A percentile compares a stretch with the other conserved stretches of the same genome.
Evolutionary conservation across 1,284 basidiomycete species (phyloP).

Genomic region (Irpex lacteus): DNA sequence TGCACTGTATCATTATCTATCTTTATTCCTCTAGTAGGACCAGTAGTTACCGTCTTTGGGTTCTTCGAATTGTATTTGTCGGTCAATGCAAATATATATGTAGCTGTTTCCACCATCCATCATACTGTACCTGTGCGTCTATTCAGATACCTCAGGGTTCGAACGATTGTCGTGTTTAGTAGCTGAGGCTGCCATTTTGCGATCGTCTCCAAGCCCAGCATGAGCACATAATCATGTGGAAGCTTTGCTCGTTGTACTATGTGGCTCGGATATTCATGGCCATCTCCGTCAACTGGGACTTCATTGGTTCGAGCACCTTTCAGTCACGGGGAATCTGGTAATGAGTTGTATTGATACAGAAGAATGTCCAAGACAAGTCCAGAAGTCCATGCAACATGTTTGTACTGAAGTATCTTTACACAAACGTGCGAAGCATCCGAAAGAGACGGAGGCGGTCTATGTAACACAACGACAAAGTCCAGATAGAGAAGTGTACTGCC

Average conservation of each 20-base stretch:
- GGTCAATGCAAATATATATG: neutral
- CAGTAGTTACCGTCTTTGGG: neutral
- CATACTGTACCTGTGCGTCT: too few relatives aligned
- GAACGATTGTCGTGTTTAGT: too few relatives aligned
- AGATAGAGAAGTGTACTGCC: neutral
- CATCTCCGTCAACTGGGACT: too few relatives aligned
- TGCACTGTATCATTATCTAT: neutral
- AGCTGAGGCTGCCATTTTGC: too few relatives aligned
- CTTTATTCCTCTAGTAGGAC: neutral
- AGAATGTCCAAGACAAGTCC: neutral
- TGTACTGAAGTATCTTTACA: neutral
- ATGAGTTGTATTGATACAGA: neutral
- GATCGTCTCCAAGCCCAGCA: too few relatives aligned
- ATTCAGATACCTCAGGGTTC: too few relatives aligned
- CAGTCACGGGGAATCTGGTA: neutral
- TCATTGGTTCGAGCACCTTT: neutral
- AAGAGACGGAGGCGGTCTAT: neutral
- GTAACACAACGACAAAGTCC: neutral
- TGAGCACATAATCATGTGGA: too few relatives aligned
- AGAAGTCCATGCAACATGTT: neutral
- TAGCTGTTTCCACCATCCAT: too few relatives aligned
- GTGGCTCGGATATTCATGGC: too few relatives aligned
- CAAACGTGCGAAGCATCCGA: neutral
- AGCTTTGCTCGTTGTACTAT: too few relatives aligned
- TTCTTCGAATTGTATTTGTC: constrained; percentile 3